Base-by-base conservation (phyloP, 1,284 basidiomycete genomes). In the Cutaneotrichosporon cutaneum region DNA sequence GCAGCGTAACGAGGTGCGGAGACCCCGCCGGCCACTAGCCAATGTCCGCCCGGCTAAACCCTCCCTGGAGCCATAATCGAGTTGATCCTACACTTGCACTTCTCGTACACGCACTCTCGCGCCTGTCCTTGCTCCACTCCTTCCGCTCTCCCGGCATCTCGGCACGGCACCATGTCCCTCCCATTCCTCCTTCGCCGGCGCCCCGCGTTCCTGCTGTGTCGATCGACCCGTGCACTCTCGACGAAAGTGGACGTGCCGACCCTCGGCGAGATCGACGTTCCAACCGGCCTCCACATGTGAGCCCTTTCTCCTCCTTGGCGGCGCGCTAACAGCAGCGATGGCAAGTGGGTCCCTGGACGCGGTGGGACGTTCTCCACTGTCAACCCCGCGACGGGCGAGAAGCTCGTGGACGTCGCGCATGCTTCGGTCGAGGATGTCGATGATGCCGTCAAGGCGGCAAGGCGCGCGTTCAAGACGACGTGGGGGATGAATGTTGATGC, bases 401-500 rank as follows among this genome's bases (percentile, higher is more conserved):
- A 68, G 47, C 62, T 74, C 13, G 61, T 73, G 59, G 68, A 72
- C 55, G 72, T 76, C 55, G 54, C 70, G 2, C 70, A 75, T 54
- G 77, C 74, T 1, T 59, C 65, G 10, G 60, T 64, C 21, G 71
- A 86, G 76, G 92, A 94, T 77, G 87, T 94, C 69, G 89, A 94
- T 73, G 74, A 82, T 47, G 92, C 92, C 9, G 92, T 94, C 54
- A 84, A 85, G 24, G 90, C 91, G 18, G 93, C 94, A 32, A 86
- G 92, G 67, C 82, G 85, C 58, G 73, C 94, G 5, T 92, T 91
- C 82, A 86, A 88, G 64, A 90, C 88, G 8, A 88, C 88, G 32
- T 96, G 94, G 93, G 94, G 93, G 18, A 88, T 88, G 78, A 91
- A 92, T 68, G 85, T 90, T 58, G 87, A 90, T 14, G 90, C 90